These are phyloP conservation scores for Lactarius vividus DNA, from an alignment of 768 basidiomycete species.

Conservation along the genomic window DNA sequence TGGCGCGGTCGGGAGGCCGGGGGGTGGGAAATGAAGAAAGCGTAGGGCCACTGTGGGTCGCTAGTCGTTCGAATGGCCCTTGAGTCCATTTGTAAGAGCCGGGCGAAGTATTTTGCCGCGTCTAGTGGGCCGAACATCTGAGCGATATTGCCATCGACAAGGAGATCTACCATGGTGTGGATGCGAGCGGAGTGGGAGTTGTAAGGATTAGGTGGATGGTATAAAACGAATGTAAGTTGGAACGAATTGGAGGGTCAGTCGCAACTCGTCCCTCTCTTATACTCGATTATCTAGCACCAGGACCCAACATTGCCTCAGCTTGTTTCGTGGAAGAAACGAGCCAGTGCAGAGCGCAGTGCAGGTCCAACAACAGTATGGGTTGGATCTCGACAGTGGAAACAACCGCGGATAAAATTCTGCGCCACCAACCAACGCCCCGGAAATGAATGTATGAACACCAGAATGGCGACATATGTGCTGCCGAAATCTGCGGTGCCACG, in stretches of 20 bases:
- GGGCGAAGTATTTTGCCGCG: neutral
- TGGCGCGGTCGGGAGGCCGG: neutral
- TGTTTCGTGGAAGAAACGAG: neutral
- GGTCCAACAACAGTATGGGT: slow-evolving; percentile 1
- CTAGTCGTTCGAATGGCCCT: neutral
- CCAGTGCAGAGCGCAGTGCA: neutral
- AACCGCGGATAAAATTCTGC: neutral
- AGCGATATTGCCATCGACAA: slow-evolving; percentile 10
- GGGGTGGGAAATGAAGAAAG: slow-evolving; percentile 4
- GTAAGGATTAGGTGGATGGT: neutral
- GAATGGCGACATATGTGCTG: neutral
- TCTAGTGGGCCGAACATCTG: slow-evolving; percentile 8
- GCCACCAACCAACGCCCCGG: neutral
- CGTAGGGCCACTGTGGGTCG: neutral
- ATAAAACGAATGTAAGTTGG: neutral
- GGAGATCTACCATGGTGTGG: neutral
- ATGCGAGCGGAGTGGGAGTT: neutral
- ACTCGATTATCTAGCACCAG: neutral
- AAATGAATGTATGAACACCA: neutral
- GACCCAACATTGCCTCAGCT: neutral
- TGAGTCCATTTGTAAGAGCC: neutral
- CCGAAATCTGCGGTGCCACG: neutral
- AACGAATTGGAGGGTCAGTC: neutral
- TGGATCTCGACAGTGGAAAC: neutral
- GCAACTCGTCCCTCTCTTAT: neutral